Conservation (phyloP, 768 basidiomycete genomes). For the Phylloporus scabripes region DNA sequence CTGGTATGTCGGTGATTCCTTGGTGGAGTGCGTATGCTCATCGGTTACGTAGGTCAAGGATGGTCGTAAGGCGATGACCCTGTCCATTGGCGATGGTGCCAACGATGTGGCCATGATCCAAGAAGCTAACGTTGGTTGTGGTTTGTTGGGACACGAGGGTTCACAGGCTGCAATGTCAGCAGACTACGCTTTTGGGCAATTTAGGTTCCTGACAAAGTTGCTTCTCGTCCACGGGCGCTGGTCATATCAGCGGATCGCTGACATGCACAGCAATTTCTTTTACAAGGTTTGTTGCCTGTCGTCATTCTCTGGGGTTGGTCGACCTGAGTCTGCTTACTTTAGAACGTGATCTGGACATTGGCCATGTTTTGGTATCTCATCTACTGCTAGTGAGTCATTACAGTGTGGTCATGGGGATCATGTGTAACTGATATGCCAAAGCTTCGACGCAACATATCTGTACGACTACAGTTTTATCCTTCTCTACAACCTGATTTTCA, state of each 20-base stretch:
- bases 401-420: neutral
- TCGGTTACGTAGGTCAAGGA: constrained; percentile 70
- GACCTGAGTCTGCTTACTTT: neutral
- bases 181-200: constrained; percentile 97
- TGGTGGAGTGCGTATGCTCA: neutral
- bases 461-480: constrained; percentile 94
- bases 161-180: constrained; percentile 99
- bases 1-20: constrained; percentile 46
- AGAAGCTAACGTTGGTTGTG: constrained; percentile 97
- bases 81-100: constrained; percentile 95
- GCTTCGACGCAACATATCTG: constrained; percentile 92
- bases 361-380: constrained; percentile 93
- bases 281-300: constrained; percentile 66
- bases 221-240: constrained; percentile 93
- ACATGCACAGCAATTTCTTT: constrained; percentile 98
- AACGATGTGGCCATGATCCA: constrained; percentile 99
- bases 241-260: constrained; percentile 94
- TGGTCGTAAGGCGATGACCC: constrained; percentile 90
- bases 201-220: constrained; percentile 87
- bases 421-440: constrained; percentile 27
- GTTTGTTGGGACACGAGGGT: constrained; percentile 89
- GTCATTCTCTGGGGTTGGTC: neutral
- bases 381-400: constrained; percentile 63
- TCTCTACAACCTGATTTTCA: constrained; percentile 89
- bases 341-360: constrained; percentile 92